Evolutionary conservation across 306 rosid species (phyloP).

Genomic region (Malus sieversii): DNA sequence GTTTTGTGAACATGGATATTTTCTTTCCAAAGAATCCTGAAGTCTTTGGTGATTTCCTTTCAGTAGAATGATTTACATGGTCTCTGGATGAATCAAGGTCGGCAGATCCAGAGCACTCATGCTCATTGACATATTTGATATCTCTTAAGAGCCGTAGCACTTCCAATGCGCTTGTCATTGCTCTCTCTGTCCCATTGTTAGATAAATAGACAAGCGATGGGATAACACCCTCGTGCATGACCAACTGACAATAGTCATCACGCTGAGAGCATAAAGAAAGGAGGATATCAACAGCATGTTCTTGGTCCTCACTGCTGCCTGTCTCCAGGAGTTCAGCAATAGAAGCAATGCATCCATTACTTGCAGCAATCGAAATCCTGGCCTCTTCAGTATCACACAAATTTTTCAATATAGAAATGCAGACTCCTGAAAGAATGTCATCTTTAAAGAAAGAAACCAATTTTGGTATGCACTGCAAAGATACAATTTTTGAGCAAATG

Average conservation of each 20-base stretch:
- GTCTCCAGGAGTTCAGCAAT: conserved; percentile 50
- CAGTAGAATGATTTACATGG: conserved; percentile 18
- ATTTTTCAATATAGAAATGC: conserved; percentile 51
- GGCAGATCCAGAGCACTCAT: conserved; percentile 22
- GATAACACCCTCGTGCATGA: conserved; percentile 45
- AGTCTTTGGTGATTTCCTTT: conserved; percentile 35
- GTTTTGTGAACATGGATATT: conserved; percentile 30
- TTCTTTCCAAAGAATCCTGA: conserved; percentile 37
- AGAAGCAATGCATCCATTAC: conserved; percentile 64
- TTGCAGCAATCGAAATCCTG: conserved; percentile 46
- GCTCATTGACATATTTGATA: conserved; percentile 17
- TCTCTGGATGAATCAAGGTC: conserved; percentile 20
- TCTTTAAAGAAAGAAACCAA: conserved; percentile 52
- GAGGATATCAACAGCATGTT: conserved; percentile 62
- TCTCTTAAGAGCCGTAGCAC: conserved; percentile 55
- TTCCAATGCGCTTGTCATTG: conserved; percentile 48
- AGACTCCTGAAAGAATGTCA: conserved; percentile 31
- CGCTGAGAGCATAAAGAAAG: conserved; percentile 64
- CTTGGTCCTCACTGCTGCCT: conserved; percentile 58
- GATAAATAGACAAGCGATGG: conserved; percentile 48
- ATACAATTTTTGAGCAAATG: conserved; percentile 35
- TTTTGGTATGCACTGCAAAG: conserved; percentile 52
- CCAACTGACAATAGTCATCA: conserved; percentile 48
- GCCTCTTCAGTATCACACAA: conserved; percentile 51
- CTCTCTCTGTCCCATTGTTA: conserved; percentile 60